Percentiles rank a stretch among this genome's conserved stretches.
These are phyloP conservation scores for Cryphonectria carpinicola DNA, from an alignment of 2,329 filamentous ascomycete genomes.

Conservation along the genomic window DNA sequence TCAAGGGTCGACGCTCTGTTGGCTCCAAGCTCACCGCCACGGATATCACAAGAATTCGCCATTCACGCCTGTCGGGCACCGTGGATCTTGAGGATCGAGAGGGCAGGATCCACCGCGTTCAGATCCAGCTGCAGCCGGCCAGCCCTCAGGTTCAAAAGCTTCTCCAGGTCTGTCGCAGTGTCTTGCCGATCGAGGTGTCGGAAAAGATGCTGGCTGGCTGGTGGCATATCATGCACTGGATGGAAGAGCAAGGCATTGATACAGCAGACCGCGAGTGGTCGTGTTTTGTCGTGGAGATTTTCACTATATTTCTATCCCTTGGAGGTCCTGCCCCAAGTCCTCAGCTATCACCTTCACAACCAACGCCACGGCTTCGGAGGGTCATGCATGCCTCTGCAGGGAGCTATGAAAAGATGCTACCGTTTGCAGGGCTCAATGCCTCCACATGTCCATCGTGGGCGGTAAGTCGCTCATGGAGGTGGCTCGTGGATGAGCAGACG, in stretches of 20 bases:
- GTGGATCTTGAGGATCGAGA: conserved; percentile 70
- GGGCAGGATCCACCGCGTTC: conserved; percentile 66
- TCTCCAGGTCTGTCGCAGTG: conserved; percentile 65
- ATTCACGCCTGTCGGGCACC: conserved; percentile 61
- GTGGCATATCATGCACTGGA: conserved; percentile 76
- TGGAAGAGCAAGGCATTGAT: conserved; percentile 52
- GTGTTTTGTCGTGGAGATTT: conserved; percentile 64
- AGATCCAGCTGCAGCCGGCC: conserved; percentile 68
- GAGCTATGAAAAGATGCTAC: conserved; percentile 46
- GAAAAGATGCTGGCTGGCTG: conserved; percentile 69
- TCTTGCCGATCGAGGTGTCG: conserved; percentile 61
- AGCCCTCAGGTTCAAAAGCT: conserved; percentile 65
- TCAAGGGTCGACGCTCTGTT: conserved; percentile 48
- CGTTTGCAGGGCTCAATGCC: conserved; percentile 52
- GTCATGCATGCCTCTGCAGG: conserved; percentile 21
- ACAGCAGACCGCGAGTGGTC: conserved; percentile 69
- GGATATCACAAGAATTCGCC: conserved; percentile 58
- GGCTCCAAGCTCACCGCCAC: conserved; percentile 52
- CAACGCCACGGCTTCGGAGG: conserved; percentile 44
- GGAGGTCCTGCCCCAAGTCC: conserved; percentile 35
- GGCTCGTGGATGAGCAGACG: conserved; percentile 65
- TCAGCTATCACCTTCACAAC: conserved; percentile 15
- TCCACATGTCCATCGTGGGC: conserved; percentile 60
- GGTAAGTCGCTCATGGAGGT: conserved; percentile 69
- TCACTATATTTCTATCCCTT: conserved; percentile 66